Evolutionary conservation across 108 stramenopile species (phyloP).

Genomic region (Nitzschia sp.): DNA sequence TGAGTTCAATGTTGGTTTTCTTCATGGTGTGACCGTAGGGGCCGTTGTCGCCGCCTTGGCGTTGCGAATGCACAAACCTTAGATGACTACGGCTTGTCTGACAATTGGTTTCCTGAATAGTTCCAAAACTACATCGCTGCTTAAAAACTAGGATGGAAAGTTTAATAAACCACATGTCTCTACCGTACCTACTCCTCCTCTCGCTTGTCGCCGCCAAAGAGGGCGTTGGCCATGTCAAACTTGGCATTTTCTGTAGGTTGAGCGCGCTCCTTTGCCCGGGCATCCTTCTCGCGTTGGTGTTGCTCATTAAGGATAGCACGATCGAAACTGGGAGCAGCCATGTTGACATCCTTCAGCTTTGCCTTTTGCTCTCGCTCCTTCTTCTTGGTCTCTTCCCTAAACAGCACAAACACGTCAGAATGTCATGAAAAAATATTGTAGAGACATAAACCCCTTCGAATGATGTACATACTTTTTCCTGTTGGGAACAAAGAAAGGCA

Average conservation of each 20-base stretch:
- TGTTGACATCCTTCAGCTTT: constrained; percentile 34
- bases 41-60: background rate
- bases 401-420: background rate
- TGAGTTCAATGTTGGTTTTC: background rate
- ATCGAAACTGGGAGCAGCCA: constrained; percentile 31
- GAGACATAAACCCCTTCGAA: background rate
- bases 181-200: background rate
- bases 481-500: background rate
- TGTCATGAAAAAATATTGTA: background rate
- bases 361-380: constrained; percentile 34
- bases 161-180: too few species aligned
- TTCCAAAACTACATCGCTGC: too few species aligned
- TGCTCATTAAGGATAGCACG: constrained; percentile 38
- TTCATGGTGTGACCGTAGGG: background rate
- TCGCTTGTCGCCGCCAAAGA: constrained; percentile 9
- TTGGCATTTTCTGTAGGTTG: constrained; percentile 36
- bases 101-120: too few species aligned
- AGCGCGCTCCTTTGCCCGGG: constrained; percentile 26
- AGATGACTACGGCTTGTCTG: too few species aligned
- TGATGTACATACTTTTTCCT: background rate
- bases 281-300: constrained; percentile 34
- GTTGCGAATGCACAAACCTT: background rate
- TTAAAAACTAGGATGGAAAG: too few species aligned
- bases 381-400: constrained; percentile 31
- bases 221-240: constrained; percentile 36